Evolutionary conservation across 441 rosid genomes (phyloP), one percentile per base, ranked within the genome.

Genomic region (Populus trichocarpa): DNA sequence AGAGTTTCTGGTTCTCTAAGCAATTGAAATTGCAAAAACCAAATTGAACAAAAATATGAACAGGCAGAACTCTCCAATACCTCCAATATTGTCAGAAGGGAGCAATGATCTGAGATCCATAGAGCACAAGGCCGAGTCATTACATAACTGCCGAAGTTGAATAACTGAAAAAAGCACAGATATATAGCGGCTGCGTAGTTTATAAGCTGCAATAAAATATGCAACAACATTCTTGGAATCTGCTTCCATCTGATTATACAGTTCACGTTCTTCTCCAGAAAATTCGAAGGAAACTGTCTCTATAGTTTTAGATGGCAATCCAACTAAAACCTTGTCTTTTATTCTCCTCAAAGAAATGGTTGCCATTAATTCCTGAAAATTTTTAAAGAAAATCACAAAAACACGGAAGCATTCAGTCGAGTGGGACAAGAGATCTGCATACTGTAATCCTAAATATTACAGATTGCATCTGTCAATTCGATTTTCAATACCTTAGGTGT

Each of bases 131-230:
- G 91, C 89, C 70, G 87, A 16, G 75, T 86, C 89, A 38, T 90
- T 83, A 82, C 99, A 95, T 75, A 95, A 87, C 86, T 93, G 98
- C 72, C 99, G 90, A 71, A 95, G 93, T 57, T 94, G 89, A 73
- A 95, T 85, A 77, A 95, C 86, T 33, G 91, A 84, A 77, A 94
- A 86, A 67, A 95, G 89, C 67, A 95, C 88, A 16, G 90, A 88
- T 35, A 94, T 87, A 85, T 93, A 95, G 79, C 86, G 90, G 61
- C 80, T 84, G 80, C 76, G 80, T 77, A 95, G 73, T 79, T 84
- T 84, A 50, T 87, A 94, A 75, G 71, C 84, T 23, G 83, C 71
- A 25, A 95, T 92, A 75, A 86, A 91, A 5, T 80, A 83, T 71
- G 83, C 88, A 70, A 95, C 87, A 80, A 87, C 82, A 74, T 84